Percentiles rank a stretch among this genome's conserved stretches.
phyloP scores from a whole-genome alignment of 768 basidiomycete genomes.

The Trametes villosa region DNA sequence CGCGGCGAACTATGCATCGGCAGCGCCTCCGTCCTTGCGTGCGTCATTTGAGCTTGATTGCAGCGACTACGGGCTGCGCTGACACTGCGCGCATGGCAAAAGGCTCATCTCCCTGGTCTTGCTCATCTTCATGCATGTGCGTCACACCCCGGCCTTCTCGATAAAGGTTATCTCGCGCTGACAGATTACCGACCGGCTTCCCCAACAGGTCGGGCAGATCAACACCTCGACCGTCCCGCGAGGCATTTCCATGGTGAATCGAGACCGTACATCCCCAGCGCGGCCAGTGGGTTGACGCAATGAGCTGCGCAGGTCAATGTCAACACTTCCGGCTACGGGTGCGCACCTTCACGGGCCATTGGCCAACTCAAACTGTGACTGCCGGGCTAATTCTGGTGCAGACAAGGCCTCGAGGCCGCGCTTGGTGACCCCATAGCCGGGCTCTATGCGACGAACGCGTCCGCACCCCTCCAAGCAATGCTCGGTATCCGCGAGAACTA shows the following conservation, averaged over 20 bases:
- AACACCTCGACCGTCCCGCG: conserved; percentile 75
- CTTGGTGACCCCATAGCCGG: conserved; percentile 61
- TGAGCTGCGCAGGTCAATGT: conserved; percentile 56
- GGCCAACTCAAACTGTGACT: conserved; percentile 4
- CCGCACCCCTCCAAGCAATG: conserved; percentile 57
- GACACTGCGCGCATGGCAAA: conserved; percentile 31
- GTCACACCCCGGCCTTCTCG: conserved; percentile 33
- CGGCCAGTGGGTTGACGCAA: conserved; percentile 29
- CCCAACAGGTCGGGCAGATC: conserved; percentile 81
- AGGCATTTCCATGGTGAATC: conserved; percentile 70
- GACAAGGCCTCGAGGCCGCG: conserved; percentile 53
- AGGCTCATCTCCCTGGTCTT: conserved; percentile 55
- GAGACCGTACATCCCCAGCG: conserved; percentile 18
- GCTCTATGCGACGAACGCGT: conserved; percentile 70
- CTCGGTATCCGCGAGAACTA: conserved; percentile 73
- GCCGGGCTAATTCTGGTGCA: conserved; percentile 32
- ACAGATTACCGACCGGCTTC: conserved; percentile 8
- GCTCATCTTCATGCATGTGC: conserved; percentile 82
- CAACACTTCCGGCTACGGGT: conserved; percentile 77
- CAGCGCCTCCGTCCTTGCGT: conserved; percentile 75
- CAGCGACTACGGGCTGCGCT: not conserved
- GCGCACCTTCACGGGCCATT: conserved; percentile 29
- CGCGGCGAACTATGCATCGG: conserved; percentile 80
- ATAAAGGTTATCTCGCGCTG: conserved; percentile 16
- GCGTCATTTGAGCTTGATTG: conserved; percentile 33